Evolutionary conservation across 345 rosid genomes (phyloP), one percentile per base, ranked within the genome.

Genomic region (Gossypium longicalyx): DNA sequence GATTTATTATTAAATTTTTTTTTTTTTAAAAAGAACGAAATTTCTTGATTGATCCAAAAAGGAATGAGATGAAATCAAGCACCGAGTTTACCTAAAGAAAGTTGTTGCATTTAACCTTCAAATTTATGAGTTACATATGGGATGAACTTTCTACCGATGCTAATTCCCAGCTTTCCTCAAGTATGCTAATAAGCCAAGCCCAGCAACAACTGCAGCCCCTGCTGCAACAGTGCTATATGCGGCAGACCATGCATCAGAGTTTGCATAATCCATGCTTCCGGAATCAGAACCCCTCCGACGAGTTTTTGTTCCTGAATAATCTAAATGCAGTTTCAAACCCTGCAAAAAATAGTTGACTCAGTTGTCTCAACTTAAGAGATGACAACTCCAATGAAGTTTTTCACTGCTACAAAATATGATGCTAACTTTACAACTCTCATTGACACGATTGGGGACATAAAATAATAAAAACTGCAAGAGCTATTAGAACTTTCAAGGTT

Each of bases 141-240:
- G 16, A 43, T 48, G 41, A 29, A 64, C 22, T 44, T 59, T 56
- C 38, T 13, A 52, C 38, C 67, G 51, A 20, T 52, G 51, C 85
- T 67, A 89, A 52, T 81, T 71, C 9, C 94, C 92, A 2, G 85
- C 74, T 85, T 83, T 89, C 84, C 69, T 87, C 72, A 96, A 77
- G 87, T 82, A 96, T n/a, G 99, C 95, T 80, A 93, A 82, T 12
- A 93, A 80, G 29, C 99, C 94, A 56, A 91, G 77, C 49, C 98
- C 98, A 72, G 98, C 98, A 71, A 85, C 87, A 38, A 96, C 81
- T 20, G 97, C 95, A 25, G 99, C 98, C 47, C 99, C 95, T 0
- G 99, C 98, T 1, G 98, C 99, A 53, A 89, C 93, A 8, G 90
- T 85, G 62, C 97, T 86, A 79, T 88, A 93, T 2, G 98, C 98